A percentile compares a stretch with the other conserved stretches of the same genome.
Evolutionary conservation across 768 basidiomycete genomes (phyloP).

Genomic region (Suillus spraguei): DNA sequence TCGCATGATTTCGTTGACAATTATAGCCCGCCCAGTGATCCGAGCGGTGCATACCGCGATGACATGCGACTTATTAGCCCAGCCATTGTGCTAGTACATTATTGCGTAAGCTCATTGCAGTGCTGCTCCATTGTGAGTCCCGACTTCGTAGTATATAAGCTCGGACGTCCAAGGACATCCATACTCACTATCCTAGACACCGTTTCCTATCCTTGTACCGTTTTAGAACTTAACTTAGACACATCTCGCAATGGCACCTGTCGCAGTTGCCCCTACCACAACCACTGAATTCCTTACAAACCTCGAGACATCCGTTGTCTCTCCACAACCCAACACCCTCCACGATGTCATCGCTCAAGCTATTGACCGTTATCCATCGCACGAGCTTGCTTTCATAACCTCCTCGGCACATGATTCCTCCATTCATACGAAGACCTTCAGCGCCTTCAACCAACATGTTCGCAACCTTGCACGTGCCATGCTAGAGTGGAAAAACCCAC

Average conservation of each 20-base stretch:
- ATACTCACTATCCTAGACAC: background rate
- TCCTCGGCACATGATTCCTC: slow-evolving; percentile 34
- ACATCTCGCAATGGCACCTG: slow-evolving; percentile 18
- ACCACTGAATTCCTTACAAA: slow-evolving; percentile 9
- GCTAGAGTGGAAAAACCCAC: slow-evolving; percentile 23
- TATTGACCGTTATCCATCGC: slow-evolving; percentile 23
- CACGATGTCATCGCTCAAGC: slow-evolving; percentile 27
- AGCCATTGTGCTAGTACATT: background rate
- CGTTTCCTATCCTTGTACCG: too few species aligned
- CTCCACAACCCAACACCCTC: slow-evolving; percentile 19
- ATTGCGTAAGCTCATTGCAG: slow-evolving; percentile 7
- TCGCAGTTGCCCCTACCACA: slow-evolving; percentile 17
- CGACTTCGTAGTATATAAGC: background rate
- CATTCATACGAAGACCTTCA: slow-evolving; percentile 28
- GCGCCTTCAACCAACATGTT: slow-evolving; percentile 19
- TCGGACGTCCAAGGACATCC: slow-evolving; percentile 9
- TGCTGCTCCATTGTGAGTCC: background rate
- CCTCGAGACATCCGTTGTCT: slow-evolving; percentile 11
- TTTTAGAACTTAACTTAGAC: background rate
- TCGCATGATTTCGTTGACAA: background rate
- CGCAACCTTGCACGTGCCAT: slow-evolving; percentile 25
- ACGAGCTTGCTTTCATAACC: slow-evolving; percentile 29
- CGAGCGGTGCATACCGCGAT: background rate
- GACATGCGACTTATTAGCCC: too few species aligned
- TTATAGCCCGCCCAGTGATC: background rate